Conservation (phyloP, 1,284 basidiomycete species). For the Cutaneotrichosporon sp. region DNA sequence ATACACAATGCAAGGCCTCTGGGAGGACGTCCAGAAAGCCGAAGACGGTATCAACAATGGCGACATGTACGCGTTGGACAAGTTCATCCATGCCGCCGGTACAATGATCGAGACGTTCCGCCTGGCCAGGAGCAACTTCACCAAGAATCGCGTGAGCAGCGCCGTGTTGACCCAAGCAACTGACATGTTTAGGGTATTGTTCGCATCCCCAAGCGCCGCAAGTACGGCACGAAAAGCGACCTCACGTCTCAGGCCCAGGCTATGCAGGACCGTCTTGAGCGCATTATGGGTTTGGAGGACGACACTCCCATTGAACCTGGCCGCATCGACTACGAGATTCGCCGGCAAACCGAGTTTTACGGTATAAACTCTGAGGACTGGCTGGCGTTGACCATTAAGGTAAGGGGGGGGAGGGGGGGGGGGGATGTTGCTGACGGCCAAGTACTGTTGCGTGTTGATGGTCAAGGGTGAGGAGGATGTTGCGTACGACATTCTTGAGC, state of each 20-base stretch:
- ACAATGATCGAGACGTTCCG: conserved; percentile 84
- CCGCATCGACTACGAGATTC: conserved; percentile 29
- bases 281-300: conserved; percentile 47
- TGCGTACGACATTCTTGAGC: conserved; percentile 75
- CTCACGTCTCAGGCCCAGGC: conserved; percentile 36
- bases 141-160: conserved; percentile 63
- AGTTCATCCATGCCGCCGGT: conserved; percentile 80
- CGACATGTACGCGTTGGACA: conserved; percentile 52
- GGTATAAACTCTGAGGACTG: conserved; percentile 82
- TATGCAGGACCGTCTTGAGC: conserved; percentile 50
- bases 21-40: conserved; percentile 50
- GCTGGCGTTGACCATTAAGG: conserved; percentile 81
- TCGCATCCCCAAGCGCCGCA: conserved; percentile 35
- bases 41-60: conserved; percentile 47
- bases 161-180: background rate
- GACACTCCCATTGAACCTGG: conserved; percentile 34
- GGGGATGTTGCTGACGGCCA: conserved; percentile 1
- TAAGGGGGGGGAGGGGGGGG: conserved; percentile 48
- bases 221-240: conserved; percentile 32
- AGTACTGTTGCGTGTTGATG: conserved; percentile 85
- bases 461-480: conserved; percentile 61
- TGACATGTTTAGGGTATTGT: conserved; percentile 37
- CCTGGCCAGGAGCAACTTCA: conserved; percentile 77
- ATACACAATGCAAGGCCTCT: conserved; percentile 48
- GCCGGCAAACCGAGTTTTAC: conserved; percentile 61